These are phyloP conservation scores for Didymella segeticola DNA, from an alignment of 2,329 filamentous ascomycete genomes.

Conservation along the genomic window DNA sequence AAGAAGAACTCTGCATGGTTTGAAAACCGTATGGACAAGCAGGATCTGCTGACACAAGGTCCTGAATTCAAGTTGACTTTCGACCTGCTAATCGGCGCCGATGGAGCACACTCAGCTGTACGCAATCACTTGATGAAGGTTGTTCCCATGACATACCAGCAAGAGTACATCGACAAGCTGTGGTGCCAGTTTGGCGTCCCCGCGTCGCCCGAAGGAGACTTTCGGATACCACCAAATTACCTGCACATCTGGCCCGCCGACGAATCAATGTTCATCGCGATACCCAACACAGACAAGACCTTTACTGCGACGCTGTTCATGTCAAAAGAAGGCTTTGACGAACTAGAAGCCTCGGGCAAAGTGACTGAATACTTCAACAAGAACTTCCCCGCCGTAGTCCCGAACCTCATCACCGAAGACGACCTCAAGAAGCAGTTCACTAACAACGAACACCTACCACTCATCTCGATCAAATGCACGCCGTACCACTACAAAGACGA, in stretches of 20 bases:
- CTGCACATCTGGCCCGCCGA: conserved; percentile 96
- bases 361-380: conserved; percentile 77
- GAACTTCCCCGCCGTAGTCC: conserved; percentile 86
- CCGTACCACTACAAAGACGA: conserved; percentile 82
- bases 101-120: conserved; percentile 91
- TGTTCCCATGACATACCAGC: conserved; percentile 85
- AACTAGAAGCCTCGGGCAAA: conserved; percentile 68
- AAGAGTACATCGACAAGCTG: conserved; percentile 93
- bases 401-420: conserved; percentile 67
- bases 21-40: conserved; percentile 58
- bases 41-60: conserved; percentile 32
- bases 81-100: conserved; percentile 91
- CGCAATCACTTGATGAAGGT: conserved; percentile 97
- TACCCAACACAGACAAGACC: conserved; percentile 84
- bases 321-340: conserved; percentile 71
- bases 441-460: conserved; percentile 84
- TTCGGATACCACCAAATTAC: conserved; percentile 87
- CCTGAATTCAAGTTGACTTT: conserved; percentile 83
- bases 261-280: conserved; percentile 98
- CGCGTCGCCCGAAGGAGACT: conserved; percentile 61
- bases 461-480: conserved; percentile 91
- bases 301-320: conserved; percentile 97
- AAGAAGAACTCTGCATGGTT: conserved; percentile 83
- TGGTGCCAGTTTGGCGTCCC: conserved; percentile 96
- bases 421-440: conserved; percentile 78